Base-by-base conservation (phyloP, 768 basidiomycete species). In the Boletus vinaceobasis region DNA sequence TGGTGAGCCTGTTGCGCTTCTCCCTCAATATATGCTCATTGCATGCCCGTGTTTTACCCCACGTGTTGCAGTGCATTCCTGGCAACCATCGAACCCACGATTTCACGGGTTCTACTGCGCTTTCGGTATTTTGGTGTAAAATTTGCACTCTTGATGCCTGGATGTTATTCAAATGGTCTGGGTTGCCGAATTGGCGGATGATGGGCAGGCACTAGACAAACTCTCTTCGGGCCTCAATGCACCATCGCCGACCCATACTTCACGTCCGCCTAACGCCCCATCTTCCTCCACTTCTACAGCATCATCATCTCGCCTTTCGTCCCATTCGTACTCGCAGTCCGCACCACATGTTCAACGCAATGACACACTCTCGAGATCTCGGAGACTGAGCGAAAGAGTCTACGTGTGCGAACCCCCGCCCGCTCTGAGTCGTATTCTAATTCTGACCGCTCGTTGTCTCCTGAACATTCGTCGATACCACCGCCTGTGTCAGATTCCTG, bases 311-410 rank as follows among this genome's bases (percentile, higher is more conserved):
- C 72, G 73, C 55, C 70, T 60, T 53, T 70, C 74, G 50, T 64
- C 71, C 27, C 60, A 67, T 53, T 64, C 74, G 7, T 67, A 75
- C 53, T 55, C 68, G 47, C 60, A 63, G 7, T 62, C 67, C 38
- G 44, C 55, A 63, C 42, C 60, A 9, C 68, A 61, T 51, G 57
- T 61, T 60, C 71, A 55, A 62, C 70, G 60, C 42, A 58, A 57
- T 33, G 72, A 74, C 47, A 74, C 70, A 31, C 77, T 78, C 50
- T 91, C 89, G 7, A 89, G 90, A 32, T 91, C 88, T 2, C n/a
- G n/a, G 90, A 91, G 68, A 92, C 90, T 0, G 90, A 92, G 68
- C 83, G 87, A 42, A 88, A 90, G 69, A 79, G 76, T 37, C 62
- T 68, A 37, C 68, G 68, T 65, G 71, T 65, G 7, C 65, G 65